Evolutionary conservation across 495 filamentous ascomycete genomes (phyloP), one percentile per base, ranked within the genome.

Genomic region (Glutinoglossum americanum): DNA sequence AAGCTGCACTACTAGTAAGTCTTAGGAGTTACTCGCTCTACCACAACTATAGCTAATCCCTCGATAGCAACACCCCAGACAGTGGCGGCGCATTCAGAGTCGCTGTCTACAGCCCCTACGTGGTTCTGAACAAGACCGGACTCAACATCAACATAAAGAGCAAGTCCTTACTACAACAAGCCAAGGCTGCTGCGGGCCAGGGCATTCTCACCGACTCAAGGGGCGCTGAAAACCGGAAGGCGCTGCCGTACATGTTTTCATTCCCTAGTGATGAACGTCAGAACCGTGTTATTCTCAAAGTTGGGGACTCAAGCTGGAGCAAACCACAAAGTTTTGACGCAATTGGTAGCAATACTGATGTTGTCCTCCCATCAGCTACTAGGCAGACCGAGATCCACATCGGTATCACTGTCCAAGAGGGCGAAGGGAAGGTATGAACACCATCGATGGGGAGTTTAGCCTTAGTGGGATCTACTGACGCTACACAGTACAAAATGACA

Each of bases 251-350:
- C 64, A 96, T 98, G 89, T 98, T 96, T 69, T 93, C 93, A 8
- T 96, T 84, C 66, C 76, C 76, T 17, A 83, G 73, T 27, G 85
- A 95, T 61, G 92, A 97, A 61, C 81, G 82, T 60, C 83, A 83
- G 61, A 97, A 97, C 66, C 83, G 92, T 48, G 89, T 85, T 17
- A 74, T 89, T 23, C 65, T 98, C 51, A 94, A 83, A 69, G 77
- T 94, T 49, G 85, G 83, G 30, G 85, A 94, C 41, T 95, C 92
- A 6, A 75, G 78, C 26, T 97, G 92, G 93, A 95, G 90, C 69
- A 94, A 85, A 67, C 89, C 93, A 1, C 90, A 96, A 68, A 94
- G 85, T 76, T 92, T 98, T 64, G 92, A 98, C 64, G 92, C 92
- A n/a, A 90, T 98, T 59, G 92, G 92, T 49, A 95, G 89, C 66